Evolutionary conservation across 2,329 filamentous ascomycete species (phyloP).

Genomic region (Diplodia mutila): DNA sequence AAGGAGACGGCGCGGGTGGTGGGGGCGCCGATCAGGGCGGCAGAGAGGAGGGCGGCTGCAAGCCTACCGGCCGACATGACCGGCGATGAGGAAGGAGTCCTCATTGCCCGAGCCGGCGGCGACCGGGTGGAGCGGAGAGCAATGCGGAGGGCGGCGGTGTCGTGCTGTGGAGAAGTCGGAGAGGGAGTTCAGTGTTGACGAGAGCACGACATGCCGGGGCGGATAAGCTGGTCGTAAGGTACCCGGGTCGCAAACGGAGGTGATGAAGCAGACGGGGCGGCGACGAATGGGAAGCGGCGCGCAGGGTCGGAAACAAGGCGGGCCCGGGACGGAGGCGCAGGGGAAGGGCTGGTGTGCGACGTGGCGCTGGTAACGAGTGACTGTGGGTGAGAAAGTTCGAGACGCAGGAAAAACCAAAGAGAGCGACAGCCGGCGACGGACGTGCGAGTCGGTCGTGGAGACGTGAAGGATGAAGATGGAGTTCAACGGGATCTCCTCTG

Average conservation of each 20-base stretch:
- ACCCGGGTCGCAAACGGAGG: slow-evolving; percentile 24
- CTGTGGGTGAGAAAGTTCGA: slow-evolving; percentile 32
- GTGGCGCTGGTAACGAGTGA: slow-evolving; percentile 41
- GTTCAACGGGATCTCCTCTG: slow-evolving; percentile 20
- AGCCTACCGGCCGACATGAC: slow-evolving; percentile 43
- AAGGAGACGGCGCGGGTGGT: slow-evolving; percentile 52
- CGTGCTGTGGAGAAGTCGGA: slow-evolving; percentile 30
- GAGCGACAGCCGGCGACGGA: slow-evolving; percentile 16
- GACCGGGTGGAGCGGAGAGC: slow-evolving; percentile 14
- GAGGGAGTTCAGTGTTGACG: slow-evolving; percentile 28
- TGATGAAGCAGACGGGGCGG: slow-evolving; percentile 22
- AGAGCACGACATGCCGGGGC: slow-evolving; percentile 24
- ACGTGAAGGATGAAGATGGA: slow-evolving; percentile 19
- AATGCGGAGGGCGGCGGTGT: slow-evolving; percentile 27
- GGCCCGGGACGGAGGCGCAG: slow-evolving; percentile 23
- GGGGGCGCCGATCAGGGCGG: slow-evolving; percentile 30
- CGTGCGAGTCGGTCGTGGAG: slow-evolving; percentile 21
- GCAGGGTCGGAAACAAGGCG: slow-evolving; percentile 26
- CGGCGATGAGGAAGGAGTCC: slow-evolving; percentile 43
- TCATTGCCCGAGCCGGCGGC: slow-evolving; percentile 39
- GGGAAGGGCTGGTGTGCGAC: slow-evolving; percentile 27
- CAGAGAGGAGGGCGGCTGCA: slow-evolving; percentile 38
- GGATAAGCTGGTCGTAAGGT: slow-evolving; percentile 25
- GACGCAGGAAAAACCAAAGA: slow-evolving; percentile 19
- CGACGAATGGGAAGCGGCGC: slow-evolving; percentile 26